Evolutionary conservation across 805 yeast species (phyloP).

Genomic region (Limtongia smithiae): DNA sequence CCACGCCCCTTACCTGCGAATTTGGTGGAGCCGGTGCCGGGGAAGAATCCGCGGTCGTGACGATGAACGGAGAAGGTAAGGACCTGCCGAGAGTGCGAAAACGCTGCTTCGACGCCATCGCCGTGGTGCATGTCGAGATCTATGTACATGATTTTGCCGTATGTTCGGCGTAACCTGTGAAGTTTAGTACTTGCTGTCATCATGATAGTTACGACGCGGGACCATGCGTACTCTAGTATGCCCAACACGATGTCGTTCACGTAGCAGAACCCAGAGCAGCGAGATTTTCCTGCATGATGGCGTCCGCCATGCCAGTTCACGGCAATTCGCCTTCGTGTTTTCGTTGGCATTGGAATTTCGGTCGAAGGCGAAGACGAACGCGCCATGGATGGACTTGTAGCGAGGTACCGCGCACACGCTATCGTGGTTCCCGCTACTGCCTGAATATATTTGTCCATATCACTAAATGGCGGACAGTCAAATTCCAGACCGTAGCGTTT

Average conservation of each 20-base stretch:
- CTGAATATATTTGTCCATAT: constrained; percentile 48
- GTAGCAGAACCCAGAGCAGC: constrained; percentile 88
- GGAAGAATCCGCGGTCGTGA: constrained; percentile 64
- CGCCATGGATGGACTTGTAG: neutral
- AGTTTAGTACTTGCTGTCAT: neutral
- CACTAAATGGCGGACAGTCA: constrained; percentile 65
- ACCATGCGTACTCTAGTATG: constrained; percentile 40
- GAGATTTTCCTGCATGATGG: constrained; percentile 87
- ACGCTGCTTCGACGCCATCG: constrained; percentile 72
- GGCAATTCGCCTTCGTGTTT: constrained; percentile 37
- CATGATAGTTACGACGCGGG: neutral
- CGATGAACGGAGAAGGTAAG: constrained; percentile 63
- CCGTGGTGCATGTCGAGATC: constrained; percentile 80
- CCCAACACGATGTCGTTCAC: constrained; percentile 68
- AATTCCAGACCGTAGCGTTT: constrained; percentile 48
- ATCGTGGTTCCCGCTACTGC: constrained; percentile 57
- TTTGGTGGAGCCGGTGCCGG: constrained; percentile 58
- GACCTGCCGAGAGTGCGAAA: constrained; percentile 52
- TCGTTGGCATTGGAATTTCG: neutral
- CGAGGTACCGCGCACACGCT: constrained; percentile 44
- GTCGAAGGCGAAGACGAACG: too few relatives aligned
- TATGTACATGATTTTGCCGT: constrained; percentile 51
- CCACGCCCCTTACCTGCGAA: constrained; percentile 43
- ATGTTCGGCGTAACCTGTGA: constrained; percentile 44
- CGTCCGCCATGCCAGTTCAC: constrained; percentile 81